These are phyloP conservation scores for Aureobasidium sp. DNA, from an alignment of 2,329 filamentous ascomycete species.

Conservation along the genomic window DNA sequence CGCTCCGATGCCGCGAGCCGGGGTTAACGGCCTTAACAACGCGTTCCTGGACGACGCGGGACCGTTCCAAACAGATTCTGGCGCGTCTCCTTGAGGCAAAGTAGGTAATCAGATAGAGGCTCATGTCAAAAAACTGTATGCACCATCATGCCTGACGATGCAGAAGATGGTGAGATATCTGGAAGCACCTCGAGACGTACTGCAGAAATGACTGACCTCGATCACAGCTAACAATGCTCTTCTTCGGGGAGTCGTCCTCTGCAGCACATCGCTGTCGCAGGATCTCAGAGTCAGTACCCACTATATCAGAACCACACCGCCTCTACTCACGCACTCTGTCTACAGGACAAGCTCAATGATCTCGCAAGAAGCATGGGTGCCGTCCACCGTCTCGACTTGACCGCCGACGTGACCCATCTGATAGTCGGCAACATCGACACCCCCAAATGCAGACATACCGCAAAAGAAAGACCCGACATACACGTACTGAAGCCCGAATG, in stretches of 20 bases:
- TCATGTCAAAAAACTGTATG: not conserved
- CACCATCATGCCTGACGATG: not conserved
- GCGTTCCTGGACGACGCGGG: not conserved
- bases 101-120: no score
- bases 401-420: conserved; percentile 91
- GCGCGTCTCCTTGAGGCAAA: not conserved
- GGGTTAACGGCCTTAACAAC: not conserved
- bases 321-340: not conserved
- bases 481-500: conserved; percentile 74
- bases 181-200: not conserved
- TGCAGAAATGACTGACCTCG: not conserved
- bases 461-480: conserved; percentile 79
- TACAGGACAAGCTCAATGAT: conserved; percentile 34
- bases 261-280: conserved; percentile 10
- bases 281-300: conserved; percentile 4
- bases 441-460: conserved; percentile 92
- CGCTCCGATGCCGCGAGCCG: not conserved
- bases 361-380: conserved; percentile 78
- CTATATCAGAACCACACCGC: not conserved
- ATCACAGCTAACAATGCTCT: not conserved
- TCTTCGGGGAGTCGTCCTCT: conserved; percentile 2
- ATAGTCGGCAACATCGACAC: conserved; percentile 85
- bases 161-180: not conserved
- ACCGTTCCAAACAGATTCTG: not conserved
- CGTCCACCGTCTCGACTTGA: conserved; percentile 80